These are phyloP conservation scores for Rhizopogon vulgaris DNA, from an alignment of 768 basidiomycete species.

Conservation along the genomic window DNA sequence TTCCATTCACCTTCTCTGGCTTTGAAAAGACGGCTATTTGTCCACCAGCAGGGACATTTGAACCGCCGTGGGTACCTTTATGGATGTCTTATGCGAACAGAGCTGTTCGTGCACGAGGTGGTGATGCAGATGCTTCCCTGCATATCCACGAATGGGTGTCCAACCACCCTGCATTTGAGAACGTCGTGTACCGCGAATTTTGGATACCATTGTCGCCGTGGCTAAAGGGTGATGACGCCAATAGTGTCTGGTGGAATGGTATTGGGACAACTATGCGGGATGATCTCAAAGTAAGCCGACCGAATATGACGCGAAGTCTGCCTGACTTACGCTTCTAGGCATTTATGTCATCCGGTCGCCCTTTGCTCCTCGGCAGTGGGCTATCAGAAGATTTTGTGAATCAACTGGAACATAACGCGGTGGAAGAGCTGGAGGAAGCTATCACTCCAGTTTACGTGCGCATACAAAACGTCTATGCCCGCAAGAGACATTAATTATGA, in stretches of 20 bases:
- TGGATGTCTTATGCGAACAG: constrained; percentile 53
- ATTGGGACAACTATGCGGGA: constrained; percentile 46
- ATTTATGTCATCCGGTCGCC: constrained; percentile 62
- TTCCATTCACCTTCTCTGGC: constrained; percentile 63
- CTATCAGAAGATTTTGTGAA: constrained; percentile 47
- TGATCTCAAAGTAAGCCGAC: constrained; percentile 45
- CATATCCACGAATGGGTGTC: constrained; percentile 50
- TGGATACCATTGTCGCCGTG: constrained; percentile 62
- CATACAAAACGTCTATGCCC: constrained; percentile 56
- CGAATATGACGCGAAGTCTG: not conserved
- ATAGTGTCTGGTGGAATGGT: constrained; percentile 30
- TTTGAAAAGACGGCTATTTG: constrained; percentile 37
- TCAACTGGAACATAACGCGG: constrained; percentile 45
- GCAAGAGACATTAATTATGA: constrained; percentile 20
- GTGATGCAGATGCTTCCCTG: constrained; percentile 55
- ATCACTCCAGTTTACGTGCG: constrained; percentile 44
- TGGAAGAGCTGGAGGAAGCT: constrained; percentile 45
- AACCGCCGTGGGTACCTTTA: constrained; percentile 53
- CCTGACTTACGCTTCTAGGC: constrained; percentile 31
- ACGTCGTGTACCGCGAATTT: constrained; percentile 49
- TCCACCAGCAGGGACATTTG: constrained; percentile 35
- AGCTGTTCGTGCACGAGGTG: constrained; percentile 53
- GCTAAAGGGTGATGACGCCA: constrained; percentile 19
- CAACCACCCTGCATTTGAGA: constrained; percentile 51
- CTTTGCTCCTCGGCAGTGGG: constrained; percentile 60